phyloP scores from a whole-genome alignment of 768 basidiomycete species.

The Auricularia sp. region DNA sequence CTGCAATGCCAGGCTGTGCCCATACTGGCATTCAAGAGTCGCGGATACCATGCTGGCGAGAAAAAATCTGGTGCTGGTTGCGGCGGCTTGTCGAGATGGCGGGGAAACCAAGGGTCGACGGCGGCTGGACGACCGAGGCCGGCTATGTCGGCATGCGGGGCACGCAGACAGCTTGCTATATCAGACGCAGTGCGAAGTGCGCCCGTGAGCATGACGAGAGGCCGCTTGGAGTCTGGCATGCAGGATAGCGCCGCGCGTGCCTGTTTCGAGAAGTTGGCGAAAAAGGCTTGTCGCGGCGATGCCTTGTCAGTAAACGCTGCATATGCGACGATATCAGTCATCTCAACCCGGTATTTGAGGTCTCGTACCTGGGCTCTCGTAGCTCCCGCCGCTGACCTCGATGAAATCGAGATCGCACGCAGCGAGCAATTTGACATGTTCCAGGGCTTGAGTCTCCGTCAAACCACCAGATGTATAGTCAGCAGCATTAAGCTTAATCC shows the following conservation, averaged over 20 bases:
- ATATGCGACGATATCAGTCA: too few species aligned
- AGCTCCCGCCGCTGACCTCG: conserved; percentile 82
- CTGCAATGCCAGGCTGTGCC: neutral
- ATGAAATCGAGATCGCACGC: conserved; percentile 72
- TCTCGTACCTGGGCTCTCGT: conserved; percentile 59
- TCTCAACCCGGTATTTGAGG: too few species aligned
- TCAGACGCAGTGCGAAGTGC: conserved; percentile 55
- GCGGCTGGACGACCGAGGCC: conserved; percentile 66
- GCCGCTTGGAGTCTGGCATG: conserved; percentile 23
- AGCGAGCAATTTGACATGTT: conserved; percentile 51
- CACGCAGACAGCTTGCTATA: conserved; percentile 40
- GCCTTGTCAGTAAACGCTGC: conserved; percentile 20
- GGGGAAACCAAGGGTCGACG: conserved; percentile 32
- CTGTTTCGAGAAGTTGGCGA: conserved; percentile 52
- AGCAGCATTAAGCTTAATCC: conserved; percentile 71
- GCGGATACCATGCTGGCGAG: neutral
- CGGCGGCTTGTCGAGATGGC: neutral
- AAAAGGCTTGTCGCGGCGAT: conserved; percentile 58
- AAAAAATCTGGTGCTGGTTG: neutral
- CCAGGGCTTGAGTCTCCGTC: conserved; percentile 34
- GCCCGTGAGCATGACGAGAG: conserved; percentile 72
- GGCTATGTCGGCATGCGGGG: conserved; percentile 57
- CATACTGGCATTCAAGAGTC: neutral
- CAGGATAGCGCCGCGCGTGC: conserved; percentile 39
- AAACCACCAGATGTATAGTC: conserved; percentile 46